Percentiles rank a stretch among this genome's conserved stretches.
These are phyloP conservation scores for Hymenoscyphus albidus DNA, from an alignment of 2,329 filamentous ascomycete species.

Conservation along the genomic window DNA sequence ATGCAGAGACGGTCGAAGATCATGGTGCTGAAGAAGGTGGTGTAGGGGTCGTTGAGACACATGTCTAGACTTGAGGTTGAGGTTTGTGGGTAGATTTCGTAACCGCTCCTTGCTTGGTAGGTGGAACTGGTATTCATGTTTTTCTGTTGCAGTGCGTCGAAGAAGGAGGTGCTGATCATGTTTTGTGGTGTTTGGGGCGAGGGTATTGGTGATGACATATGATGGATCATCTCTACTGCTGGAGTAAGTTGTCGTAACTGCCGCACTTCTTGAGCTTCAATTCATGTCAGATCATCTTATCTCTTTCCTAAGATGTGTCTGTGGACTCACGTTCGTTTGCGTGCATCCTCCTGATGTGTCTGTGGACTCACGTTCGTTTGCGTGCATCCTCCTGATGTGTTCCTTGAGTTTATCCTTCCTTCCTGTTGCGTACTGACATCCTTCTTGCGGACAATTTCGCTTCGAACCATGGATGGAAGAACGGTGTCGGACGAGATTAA, in stretches of 20 bases:
- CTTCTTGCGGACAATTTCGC: constrained; percentile 2
- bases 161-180: neutral
- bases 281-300: neutral
- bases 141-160: neutral
- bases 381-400: constrained; percentile 10
- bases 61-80: constrained; percentile 4
- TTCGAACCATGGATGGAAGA: constrained; percentile 14
- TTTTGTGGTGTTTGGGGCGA: too few species aligned
- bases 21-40: constrained; percentile 2
- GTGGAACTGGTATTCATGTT: neutral
- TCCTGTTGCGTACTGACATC: constrained; percentile 11
- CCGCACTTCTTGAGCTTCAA: neutral
- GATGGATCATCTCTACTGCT: neutral
- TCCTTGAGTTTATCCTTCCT: constrained; percentile 14
- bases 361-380: constrained; percentile 1
- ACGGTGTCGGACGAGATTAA: constrained; percentile 11
- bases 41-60: neutral
- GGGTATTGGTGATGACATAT: too few species aligned
- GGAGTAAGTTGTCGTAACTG: neutral
- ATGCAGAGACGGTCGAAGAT: constrained; percentile 3
- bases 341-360: constrained; percentile 1
- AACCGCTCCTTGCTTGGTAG: neutral
- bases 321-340: constrained; percentile 1
- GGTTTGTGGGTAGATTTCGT: neutral
- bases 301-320: neutral